Conservation (phyloP, 2,329 filamentous ascomycete genomes). For the Whalleya microplaca region DNA sequence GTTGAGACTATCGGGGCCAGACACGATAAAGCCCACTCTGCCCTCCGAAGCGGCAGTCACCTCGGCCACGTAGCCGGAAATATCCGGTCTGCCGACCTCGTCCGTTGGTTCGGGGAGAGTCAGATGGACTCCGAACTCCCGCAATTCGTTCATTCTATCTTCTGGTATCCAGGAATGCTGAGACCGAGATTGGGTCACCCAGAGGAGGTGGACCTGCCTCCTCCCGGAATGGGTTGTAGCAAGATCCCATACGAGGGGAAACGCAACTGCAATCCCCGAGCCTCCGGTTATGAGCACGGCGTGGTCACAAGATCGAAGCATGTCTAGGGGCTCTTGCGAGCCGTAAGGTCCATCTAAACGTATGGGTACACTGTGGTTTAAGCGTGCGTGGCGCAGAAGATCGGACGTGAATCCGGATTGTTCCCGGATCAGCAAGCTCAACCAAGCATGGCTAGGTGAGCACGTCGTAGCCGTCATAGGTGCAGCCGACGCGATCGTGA, state of each 20-base stretch:
- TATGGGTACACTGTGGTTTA: conserved; percentile 48
- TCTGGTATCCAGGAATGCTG: conserved; percentile 59
- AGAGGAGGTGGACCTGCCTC: conserved; percentile 55
- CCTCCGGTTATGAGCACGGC: conserved; percentile 65
- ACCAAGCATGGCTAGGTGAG: conserved; percentile 48
- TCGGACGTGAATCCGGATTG: conserved; percentile 62
- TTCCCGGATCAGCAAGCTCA: conserved; percentile 63
- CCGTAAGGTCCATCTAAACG: conserved; percentile 70
- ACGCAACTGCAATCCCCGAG: conserved; percentile 66
- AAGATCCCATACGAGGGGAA: conserved; percentile 61
- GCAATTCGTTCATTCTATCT: conserved; percentile 52
- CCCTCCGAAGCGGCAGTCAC: conserved; percentile 36
- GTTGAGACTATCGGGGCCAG: conserved; percentile 66
- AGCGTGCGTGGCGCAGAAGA: conserved; percentile 55
- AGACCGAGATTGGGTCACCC: conserved; percentile 58
- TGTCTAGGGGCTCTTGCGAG: conserved; percentile 56
- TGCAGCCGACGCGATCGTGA: conserved; percentile 67
- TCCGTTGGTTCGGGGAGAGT: conserved; percentile 58
- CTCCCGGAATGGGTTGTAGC: conserved; percentile 30
- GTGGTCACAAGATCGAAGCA: conserved; percentile 52
- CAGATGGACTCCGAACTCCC: conserved; percentile 53
- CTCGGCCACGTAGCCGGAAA: conserved; percentile 46
- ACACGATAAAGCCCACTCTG: conserved; percentile 48
- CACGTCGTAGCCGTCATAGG: conserved; percentile 35
- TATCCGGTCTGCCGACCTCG: conserved; percentile 57